phyloP scores from a whole-genome alignment of 176 grass and related monocot species.

The Oryza meridionalis region DNA sequence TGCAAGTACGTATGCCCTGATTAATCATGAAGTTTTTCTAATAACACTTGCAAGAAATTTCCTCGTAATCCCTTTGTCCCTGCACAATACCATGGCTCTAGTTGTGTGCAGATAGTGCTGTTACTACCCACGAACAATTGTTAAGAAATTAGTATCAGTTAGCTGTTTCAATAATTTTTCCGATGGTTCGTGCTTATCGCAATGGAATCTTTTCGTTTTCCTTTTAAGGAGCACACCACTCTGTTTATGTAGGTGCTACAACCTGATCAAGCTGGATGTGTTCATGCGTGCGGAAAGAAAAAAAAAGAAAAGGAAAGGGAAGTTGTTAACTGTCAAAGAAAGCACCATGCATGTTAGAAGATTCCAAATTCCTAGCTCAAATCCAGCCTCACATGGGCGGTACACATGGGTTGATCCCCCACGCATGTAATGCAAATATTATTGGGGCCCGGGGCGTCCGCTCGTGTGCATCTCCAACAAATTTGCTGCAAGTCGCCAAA shows the following conservation, averaged over 20 bases:
- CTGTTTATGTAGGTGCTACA: slow-evolving; percentile 25
- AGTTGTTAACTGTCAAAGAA: slow-evolving; percentile 41
- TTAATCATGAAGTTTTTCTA: slow-evolving; percentile 23
- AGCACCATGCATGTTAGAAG: slow-evolving; percentile 52
- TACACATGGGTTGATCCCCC: slow-evolving; percentile 41
- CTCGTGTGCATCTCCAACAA: slow-evolving; percentile 34
- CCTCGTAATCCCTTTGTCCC: background rate
- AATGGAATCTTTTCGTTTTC: slow-evolving; percentile 18
- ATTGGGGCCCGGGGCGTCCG: slow-evolving; percentile 19
- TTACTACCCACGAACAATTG: background rate
- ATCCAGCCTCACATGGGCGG: slow-evolving; percentile 48
- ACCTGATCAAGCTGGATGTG: slow-evolving; percentile 44
- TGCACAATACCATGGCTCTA: background rate
- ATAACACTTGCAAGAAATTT: background rate
- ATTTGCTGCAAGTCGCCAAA: background rate
- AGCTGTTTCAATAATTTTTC: background rate
- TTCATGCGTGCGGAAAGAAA: background rate
- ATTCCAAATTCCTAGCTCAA: slow-evolving; percentile 40
- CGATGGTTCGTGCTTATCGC: background rate
- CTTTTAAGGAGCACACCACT: background rate
- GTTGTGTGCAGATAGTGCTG: background rate
- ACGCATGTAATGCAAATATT: slow-evolving; percentile 30
- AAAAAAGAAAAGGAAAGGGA: background rate
- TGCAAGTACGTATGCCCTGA: background rate
- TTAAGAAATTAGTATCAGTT: background rate